Conservation (phyloP, 306 rosid genomes). For the Lathyrus sativus region DNA sequence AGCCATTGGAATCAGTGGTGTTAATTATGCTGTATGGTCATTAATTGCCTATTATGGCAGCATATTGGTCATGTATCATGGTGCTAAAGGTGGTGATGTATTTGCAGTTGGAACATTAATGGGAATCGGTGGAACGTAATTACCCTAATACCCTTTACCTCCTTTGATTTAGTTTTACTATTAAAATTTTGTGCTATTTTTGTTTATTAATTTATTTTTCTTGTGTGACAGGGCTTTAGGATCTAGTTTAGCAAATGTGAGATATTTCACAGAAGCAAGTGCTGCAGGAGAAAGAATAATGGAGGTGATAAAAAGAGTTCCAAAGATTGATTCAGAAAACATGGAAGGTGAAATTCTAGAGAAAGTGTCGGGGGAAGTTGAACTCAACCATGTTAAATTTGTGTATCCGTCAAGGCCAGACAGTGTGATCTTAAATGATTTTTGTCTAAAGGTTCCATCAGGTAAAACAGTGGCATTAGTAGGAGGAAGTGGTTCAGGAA, state of each 20-base stretch:
- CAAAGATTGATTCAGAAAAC: slow-evolving; percentile 78
- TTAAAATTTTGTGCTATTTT: not conserved
- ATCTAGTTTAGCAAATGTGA: slow-evolving; percentile 71
- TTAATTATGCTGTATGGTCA: slow-evolving; percentile 89
- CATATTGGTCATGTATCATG: slow-evolving; percentile 87
- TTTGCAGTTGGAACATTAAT: slow-evolving; percentile 76
- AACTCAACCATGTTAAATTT: slow-evolving; percentile 58
- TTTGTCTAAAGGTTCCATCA: slow-evolving; percentile 65
- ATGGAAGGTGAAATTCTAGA: slow-evolving; percentile 61
- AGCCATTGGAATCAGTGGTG: slow-evolving; percentile 83
- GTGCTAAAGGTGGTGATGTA: slow-evolving; percentile 80
- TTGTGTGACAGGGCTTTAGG: slow-evolving; percentile 65
- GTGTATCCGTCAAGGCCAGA: slow-evolving; percentile 90
- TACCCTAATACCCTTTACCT: slow-evolving; percentile 8
- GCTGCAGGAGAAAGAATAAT: slow-evolving; percentile 70
- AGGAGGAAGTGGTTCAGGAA: slow-evolving; percentile 90
- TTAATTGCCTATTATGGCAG: slow-evolving; percentile 83
- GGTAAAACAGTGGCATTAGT: slow-evolving; percentile 81
- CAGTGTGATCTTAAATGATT: slow-evolving; percentile 52
- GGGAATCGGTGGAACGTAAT: slow-evolving; percentile 86
- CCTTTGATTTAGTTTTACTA: not conserved
- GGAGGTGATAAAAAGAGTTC: slow-evolving; percentile 77
- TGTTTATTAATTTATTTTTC: not conserved
- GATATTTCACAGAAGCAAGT: slow-evolving; percentile 77
- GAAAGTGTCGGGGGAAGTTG: slow-evolving; percentile 61